Base-by-base conservation (phyloP, 352 stramenopile genomes). In the Globisporangium canariense region DNA sequence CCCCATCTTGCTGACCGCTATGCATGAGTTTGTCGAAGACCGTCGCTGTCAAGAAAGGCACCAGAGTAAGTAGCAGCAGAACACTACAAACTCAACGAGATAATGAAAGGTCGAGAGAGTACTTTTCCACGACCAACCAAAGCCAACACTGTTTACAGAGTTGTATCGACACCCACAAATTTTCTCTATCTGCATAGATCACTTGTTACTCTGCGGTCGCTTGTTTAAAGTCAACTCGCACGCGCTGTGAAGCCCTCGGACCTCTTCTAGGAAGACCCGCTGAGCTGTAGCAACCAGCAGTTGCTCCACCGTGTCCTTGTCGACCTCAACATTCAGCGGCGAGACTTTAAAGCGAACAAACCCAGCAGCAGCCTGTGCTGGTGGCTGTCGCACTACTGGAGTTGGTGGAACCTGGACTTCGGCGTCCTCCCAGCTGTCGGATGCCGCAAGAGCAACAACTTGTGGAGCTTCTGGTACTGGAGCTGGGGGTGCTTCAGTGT, bases 321-420 rank as follows among this genome's bases (percentile, higher is more conserved):
- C 68, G 14, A 80, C 22, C 18, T 70, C 43, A n/a, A 57, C 62
- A 32, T 70, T 36, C 54, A 81, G 28, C 47, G 67, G 58, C 38
- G 50, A 28, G 5, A 75, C 41, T 43, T 86, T 83, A 52, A 86
- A 84, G 49, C 73, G 65, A 38, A 69, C 60, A 56, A 75, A 72
- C 38, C 66, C 66, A 28, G 11, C 46, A 22, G 69, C 68, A 22
- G 14, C 36, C 11, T 22, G 63, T 68, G 18, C 2, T 20, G 1
- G 40, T 52, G 41, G 52, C 30, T n/a, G 58, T 66, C 14, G 49
- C 46, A 51, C 40, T n/a, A 45, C 45, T 45, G 22, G 18, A 25
- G 36, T 14, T 50, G 30, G 4, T 30, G 43, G 34, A 11, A 34
- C n/a, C 22, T 50, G 34, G 18, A 55, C 60, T 14, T 28, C 34